Percentiles rank a stretch among this genome's conserved stretches.
These are phyloP conservation scores for Dichotomocladium elegans DNA, from an alignment of 371 early-diverging fungal species.

Conservation along the genomic window DNA sequence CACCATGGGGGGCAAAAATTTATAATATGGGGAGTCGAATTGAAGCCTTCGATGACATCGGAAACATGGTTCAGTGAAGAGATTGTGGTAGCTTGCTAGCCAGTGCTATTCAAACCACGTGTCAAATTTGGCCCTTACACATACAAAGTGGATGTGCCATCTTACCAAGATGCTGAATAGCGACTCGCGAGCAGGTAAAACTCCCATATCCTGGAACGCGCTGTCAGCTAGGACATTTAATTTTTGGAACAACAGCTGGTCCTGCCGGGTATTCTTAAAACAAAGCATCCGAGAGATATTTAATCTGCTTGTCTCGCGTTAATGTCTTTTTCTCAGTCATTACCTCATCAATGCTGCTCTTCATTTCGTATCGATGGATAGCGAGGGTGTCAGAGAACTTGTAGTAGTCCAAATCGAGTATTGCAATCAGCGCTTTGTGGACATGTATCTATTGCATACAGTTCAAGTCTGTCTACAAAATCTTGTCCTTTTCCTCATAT, in stretches of 20 bases:
- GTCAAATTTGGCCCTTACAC: neutral
- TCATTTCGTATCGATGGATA: constrained; percentile 36
- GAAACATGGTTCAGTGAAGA: constrained; percentile 36
- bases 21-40: constrained; percentile 43
- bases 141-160: neutral
- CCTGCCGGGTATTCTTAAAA: constrained; percentile 26
- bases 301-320: too few relatives aligned
- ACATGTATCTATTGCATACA: constrained; percentile 23
- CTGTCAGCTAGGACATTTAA: constrained; percentile 25
- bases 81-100: constrained; percentile 34
- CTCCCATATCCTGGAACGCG: constrained; percentile 37
- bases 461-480: too few relatives aligned
- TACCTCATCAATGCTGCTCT: constrained; percentile 37
- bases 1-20: constrained; percentile 39
- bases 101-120: constrained; percentile 22
- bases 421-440: constrained; percentile 25
- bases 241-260: constrained; percentile 30
- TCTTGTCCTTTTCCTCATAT: too few relatives aligned
- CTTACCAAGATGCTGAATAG: constrained; percentile 30
- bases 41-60: constrained; percentile 41
- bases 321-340: neutral
- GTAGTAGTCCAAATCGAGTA: constrained; percentile 29
- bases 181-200: constrained; percentile 27
- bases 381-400: constrained; percentile 21
- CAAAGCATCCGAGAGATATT: neutral